These are phyloP conservation scores for Chrysanthemum makinoi DNA, from an alignment of 129 eudicot species.

Conservation along the genomic window DNA sequence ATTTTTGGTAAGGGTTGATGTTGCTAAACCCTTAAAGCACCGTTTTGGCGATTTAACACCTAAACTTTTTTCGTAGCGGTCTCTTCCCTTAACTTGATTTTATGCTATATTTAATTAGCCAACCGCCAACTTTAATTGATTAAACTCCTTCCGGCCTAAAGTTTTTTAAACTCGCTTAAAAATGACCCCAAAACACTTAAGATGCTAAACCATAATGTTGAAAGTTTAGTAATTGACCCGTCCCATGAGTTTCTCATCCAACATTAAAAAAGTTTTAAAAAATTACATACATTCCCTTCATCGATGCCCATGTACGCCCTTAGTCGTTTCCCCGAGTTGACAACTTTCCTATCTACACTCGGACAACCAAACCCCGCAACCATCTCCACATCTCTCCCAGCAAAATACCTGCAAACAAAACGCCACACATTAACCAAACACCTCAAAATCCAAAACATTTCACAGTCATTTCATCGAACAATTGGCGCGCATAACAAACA, in stretches of 20 bases:
- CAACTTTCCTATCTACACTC: conserved; percentile 73
- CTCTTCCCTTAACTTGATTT: background rate
- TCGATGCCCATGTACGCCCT: conserved; percentile 59
- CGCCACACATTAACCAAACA: background rate
- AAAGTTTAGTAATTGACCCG: background rate
- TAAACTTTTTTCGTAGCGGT: background rate
- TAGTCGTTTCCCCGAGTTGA: conserved; percentile 84
- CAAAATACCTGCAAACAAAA: conserved; percentile 43
- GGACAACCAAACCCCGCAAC: conserved; percentile 82
- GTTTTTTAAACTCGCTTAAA: too few species aligned
- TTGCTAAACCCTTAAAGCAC: too few species aligned
- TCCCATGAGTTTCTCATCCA: background rate
- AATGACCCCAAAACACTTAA: background rate
- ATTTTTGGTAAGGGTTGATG: too few species aligned
- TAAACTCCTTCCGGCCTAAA: too few species aligned
- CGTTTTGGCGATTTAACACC: background rate
- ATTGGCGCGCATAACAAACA: conserved; percentile 18
- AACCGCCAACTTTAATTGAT: too few species aligned
- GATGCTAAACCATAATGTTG: background rate
- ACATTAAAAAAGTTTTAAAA: background rate
- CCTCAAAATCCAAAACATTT: too few species aligned
- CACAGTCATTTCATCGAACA: conserved; percentile 34
- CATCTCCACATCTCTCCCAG: conserved; percentile 46
- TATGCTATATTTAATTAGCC: too few species aligned
- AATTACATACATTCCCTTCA: conserved; percentile 68